Conservation (phyloP, 257 asterid genomes). For the Eucommia ulmoides region DNA sequence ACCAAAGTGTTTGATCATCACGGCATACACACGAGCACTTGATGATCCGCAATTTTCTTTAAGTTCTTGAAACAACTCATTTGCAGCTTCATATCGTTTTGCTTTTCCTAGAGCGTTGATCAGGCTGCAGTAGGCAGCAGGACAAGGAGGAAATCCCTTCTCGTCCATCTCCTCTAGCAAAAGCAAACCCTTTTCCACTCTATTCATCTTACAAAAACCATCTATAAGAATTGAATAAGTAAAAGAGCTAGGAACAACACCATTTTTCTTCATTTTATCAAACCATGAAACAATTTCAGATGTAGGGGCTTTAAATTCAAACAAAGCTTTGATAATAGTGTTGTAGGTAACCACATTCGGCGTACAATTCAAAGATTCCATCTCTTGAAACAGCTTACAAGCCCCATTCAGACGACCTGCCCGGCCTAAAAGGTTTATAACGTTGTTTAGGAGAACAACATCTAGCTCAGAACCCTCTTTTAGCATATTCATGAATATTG, state of each 20-base stretch:
- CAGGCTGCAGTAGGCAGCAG: slow-evolving; percentile 94
- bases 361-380: slow-evolving; percentile 56
- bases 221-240: slow-evolving; percentile 81
- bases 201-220: slow-evolving; percentile 74
- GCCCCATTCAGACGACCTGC: slow-evolving; percentile 56
- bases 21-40: slow-evolving; percentile 49
- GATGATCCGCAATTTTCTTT: slow-evolving; percentile 46
- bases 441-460: slow-evolving; percentile 69
- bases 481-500: not conserved
- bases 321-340: slow-evolving; percentile 63
- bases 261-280: slow-evolving; percentile 47
- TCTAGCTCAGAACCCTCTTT: slow-evolving; percentile 57
- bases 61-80: slow-evolving; percentile 41
- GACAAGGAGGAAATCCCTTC: slow-evolving; percentile 87
- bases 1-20: slow-evolving; percentile 47
- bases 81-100: slow-evolving; percentile 73
- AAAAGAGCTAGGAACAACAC: slow-evolving; percentile 59
- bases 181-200: slow-evolving; percentile 57
- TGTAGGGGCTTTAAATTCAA: slow-evolving; percentile 50
- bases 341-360: slow-evolving; percentile 86
- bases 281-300: slow-evolving; percentile 55
- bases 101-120: slow-evolving; percentile 67
- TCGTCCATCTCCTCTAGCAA: slow-evolving; percentile 96
- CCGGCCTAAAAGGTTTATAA: slow-evolving; percentile 59
- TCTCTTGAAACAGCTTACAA: slow-evolving; percentile 56